Percentiles rank a stretch among this genome's conserved stretches.
Evolutionary conservation across 352 stramenopile species (phyloP).

Genomic region (Pythium scleroteichum): DNA sequence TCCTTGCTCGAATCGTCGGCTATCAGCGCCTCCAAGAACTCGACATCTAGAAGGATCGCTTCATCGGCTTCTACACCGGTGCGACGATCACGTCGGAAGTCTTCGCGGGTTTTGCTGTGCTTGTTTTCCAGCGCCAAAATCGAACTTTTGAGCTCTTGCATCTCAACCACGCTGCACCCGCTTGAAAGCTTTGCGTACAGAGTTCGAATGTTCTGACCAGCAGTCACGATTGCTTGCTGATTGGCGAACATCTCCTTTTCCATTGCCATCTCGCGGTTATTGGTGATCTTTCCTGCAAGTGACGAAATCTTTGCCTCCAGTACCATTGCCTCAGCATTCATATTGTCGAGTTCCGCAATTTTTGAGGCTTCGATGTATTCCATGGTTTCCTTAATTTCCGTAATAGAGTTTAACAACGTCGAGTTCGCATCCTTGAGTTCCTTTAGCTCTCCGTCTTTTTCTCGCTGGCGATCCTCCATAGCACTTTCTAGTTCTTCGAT

Average conservation of each 20-base stretch:
- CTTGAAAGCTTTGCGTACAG: conserved; percentile 55
- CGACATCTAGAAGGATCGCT: conserved; percentile 56
- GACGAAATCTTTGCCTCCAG: conserved; percentile 24
- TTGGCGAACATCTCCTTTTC: conserved; percentile 48
- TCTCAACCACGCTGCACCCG: conserved; percentile 61
- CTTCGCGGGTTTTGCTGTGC: conserved; percentile 33
- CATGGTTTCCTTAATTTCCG: conserved; percentile 16
- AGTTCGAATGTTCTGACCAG: conserved; percentile 48
- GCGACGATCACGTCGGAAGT: conserved; percentile 32
- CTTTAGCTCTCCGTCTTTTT: conserved; percentile 45
- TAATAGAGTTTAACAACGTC: not conserved
- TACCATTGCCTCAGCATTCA: conserved; percentile 17
- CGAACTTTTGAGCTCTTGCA: conserved; percentile 49
- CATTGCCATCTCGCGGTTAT: conserved; percentile 5
- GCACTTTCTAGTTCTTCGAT: conserved; percentile 33
- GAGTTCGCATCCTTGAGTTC: conserved; percentile 16
- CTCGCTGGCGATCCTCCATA: conserved; percentile 29
- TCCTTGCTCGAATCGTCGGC: conserved; percentile 19
- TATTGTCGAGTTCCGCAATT: conserved; percentile 11
- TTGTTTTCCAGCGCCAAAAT: conserved; percentile 50
- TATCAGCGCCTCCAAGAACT: conserved; percentile 59
- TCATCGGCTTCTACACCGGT: conserved; percentile 35
- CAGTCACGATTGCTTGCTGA: conserved; percentile 45
- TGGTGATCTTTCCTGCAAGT: not conserved
- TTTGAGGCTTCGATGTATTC: conserved; percentile 20